Evolutionary conservation across 306 rosid genomes (phyloP), one percentile per base, ranked within the genome.

Genomic region (Trichosanthes truncata): DNA sequence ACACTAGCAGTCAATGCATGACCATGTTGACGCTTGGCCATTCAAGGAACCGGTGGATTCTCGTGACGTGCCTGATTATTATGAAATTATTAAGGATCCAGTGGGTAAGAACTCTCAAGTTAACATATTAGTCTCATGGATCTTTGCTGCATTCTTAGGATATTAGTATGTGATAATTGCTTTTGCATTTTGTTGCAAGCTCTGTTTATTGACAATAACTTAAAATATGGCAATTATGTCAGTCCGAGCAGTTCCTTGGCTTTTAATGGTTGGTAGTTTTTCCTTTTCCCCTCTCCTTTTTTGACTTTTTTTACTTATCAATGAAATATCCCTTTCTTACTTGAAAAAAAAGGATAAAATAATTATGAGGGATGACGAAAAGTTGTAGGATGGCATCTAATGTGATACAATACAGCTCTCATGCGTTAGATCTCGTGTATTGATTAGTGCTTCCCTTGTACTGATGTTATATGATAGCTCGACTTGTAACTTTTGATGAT

Each of bases 21-120:
- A 95, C 20, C 99, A 93, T 63, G 94, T 78, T 11, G 99, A 95
- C 81, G 88, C 94, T 4, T 95, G 99, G 99, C 99, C 99, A 74
- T 95, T 95, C 89, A 95, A 88, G 90, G 99, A 96, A 55, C 99
- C 99, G 12, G 97, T 96, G 80, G 93, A 96, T 79, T 84, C 86
- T 59, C 96, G 92, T 63, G 99, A 96, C 80, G 99, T 93, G 51
- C 99, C 98, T 66, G 98, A 96, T 88, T 93, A 96, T 86, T 93
- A 93, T 85, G 94, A 93, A 76, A 91, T 96, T 67, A 91, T 96
- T 82, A 96, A 93, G 88, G 97, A 96, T 87, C 93, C 99, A 69
- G 89, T 96, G 88, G 99, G 98, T 91, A 83, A 88, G 89, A 80
- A 78, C 78, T 49, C 76, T 31, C 75, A 4, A 5, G 13, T 52